Percentiles rank a stretch among this genome's conserved stretches.
Conservation (phyloP, 208 protist genomes). For the Leishmania tropica region DNA sequence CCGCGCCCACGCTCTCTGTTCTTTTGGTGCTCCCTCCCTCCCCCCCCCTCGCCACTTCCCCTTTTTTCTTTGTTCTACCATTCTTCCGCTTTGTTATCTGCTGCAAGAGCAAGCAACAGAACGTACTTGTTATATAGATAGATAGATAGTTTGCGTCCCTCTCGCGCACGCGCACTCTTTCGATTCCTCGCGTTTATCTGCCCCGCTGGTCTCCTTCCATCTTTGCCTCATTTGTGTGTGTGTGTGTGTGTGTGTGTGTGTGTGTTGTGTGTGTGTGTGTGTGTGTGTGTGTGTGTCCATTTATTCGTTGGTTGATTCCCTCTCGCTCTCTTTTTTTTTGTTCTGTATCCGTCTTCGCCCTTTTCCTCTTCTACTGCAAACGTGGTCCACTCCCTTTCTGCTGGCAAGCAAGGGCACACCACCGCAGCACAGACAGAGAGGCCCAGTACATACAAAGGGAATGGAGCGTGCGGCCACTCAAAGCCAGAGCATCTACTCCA, state of each 20-base stretch:
- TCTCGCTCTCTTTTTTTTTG: neutral
- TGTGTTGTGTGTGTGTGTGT: neutral
- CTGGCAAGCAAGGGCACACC: neutral
- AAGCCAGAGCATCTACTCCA: slow-evolving; percentile 15
- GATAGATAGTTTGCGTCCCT: neutral
- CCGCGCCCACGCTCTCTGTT: too few species aligned
- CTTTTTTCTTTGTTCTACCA: neutral
- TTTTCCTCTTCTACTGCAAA: neutral
- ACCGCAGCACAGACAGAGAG: neutral
- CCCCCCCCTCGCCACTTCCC: neutral
- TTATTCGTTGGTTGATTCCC: slow-evolving; percentile 3
- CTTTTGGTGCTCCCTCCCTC: too few species aligned
- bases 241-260: neutral
- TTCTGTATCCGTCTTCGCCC: neutral
- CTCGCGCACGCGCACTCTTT: neutral
- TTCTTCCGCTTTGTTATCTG: neutral
- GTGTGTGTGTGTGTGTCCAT: neutral
- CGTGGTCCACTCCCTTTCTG: neutral
- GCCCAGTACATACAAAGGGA: neutral
- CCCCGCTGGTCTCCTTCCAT: neutral
- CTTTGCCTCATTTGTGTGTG: neutral
- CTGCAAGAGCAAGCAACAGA: neutral
- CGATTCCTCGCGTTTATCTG: neutral
- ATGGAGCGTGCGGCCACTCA: slow-evolving; percentile 9
- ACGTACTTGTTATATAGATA: neutral